Evolutionary conservation across 2,329 filamentous ascomycete genomes (phyloP), one percentile per base, ranked within the genome.

Genomic region (Karstenula rhodostoma): DNA sequence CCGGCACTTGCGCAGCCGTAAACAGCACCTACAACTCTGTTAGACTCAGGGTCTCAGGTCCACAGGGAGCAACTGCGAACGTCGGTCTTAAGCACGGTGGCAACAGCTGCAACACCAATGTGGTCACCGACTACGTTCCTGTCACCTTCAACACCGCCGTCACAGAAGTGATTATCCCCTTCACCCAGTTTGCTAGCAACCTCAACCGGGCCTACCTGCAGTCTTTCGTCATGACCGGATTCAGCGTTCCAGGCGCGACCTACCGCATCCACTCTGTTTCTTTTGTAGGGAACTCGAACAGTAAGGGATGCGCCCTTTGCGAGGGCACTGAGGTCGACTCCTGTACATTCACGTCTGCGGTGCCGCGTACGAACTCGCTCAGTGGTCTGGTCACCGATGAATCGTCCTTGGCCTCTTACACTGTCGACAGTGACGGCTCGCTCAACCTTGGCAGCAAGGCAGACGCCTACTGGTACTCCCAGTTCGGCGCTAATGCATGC

Each of bases 401-500:
- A 13, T 42, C 27, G 2, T 48, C 50, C 9, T 44, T 59, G n/a
- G 27, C 29, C 27, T 49, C 57, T 13, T 59, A 59, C 50, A 27
- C 57, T 40, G 50, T 55, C 2, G 47, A 22, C 49, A 54, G 12
- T 13, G 57, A 59, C 33, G 55, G 59, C 7, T 61, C 59, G 15
- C 59, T 61, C 27, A 32, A 23, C 23, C 25, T 61, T 19, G 54
- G 29, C 8, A 27, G 55, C 23, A 51, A 50, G 43, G 27, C 32
- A 19, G 29, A 23, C 19, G 49, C 59, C 17, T 61, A 61, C 55
- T 61, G 59, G 59, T 61, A 61, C 50, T 54, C 59, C 15, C 17
- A 47, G 32, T 57, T 61, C 29, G 54, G 55, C 22, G 27, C 35
- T 43, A 55, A 50, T 47, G n/a, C 43, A 40, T 61, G 59, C 55